A percentile compares a stretch with the other conserved stretches of the same genome.
phyloP scores from a whole-genome alignment of 805 yeast genomes.

The Grigorovia jiainica region DNA sequence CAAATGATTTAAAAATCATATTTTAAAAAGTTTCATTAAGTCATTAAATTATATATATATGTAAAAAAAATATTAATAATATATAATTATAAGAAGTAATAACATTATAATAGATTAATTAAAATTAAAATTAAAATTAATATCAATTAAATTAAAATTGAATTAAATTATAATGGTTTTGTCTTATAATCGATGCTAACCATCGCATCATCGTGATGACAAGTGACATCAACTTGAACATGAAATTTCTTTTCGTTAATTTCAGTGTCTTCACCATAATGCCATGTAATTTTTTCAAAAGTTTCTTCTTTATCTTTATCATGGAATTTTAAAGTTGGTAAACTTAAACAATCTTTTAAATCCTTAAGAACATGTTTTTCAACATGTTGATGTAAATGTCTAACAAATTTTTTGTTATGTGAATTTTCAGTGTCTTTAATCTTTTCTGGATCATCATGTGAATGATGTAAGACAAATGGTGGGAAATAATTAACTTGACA shows the following conservation, averaged over 20 bases:
- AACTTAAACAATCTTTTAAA: slow-evolving; percentile 50
- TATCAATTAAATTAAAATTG: too few relatives aligned
- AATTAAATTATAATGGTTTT: slow-evolving; percentile 28
- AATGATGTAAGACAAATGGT: slow-evolving; percentile 59
- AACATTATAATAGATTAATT: background rate
- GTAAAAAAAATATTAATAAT: background rate
- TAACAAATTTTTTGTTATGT: slow-evolving; percentile 58
- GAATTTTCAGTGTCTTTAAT: slow-evolving; percentile 66
- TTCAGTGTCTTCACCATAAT: slow-evolving; percentile 47
- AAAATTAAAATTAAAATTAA: background rate
- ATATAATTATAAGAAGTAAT: background rate
- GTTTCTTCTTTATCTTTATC: slow-evolving; percentile 40
- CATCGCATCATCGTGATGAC: slow-evolving; percentile 58
- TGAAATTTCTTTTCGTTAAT: slow-evolving; percentile 58
- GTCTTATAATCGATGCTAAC: slow-evolving; percentile 59
- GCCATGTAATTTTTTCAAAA: slow-evolving; percentile 51
- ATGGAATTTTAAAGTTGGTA: slow-evolving; percentile 41
- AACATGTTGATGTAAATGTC: slow-evolving; percentile 70
- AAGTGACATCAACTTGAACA: slow-evolving; percentile 52
- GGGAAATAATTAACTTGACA: slow-evolving; percentile 62
- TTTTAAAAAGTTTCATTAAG: slow-evolving; percentile 2
- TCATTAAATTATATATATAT: too few relatives aligned
- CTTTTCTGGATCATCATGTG: slow-evolving; percentile 63
- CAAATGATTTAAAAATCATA: too few relatives aligned
- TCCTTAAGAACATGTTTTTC: slow-evolving; percentile 64